phyloP scores from a whole-genome alignment of 805 yeast species.

The Kluyveromyces aestuarii region DNA sequence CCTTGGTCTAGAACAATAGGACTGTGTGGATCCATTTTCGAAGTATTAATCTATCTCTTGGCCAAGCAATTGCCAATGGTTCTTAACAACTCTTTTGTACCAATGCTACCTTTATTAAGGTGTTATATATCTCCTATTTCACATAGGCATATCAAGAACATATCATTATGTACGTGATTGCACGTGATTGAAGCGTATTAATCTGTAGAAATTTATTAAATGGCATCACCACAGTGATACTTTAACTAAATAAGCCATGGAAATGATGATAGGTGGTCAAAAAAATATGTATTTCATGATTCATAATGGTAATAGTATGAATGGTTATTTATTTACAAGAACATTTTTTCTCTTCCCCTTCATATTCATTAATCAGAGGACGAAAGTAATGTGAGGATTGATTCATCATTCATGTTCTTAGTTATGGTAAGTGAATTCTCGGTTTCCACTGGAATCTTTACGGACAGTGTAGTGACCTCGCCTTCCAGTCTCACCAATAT shows the following conservation, averaged over 20 bases:
- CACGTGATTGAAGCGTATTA: not conserved
- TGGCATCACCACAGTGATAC: no score
- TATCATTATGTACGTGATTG: not conserved
- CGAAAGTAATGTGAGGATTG: no score
- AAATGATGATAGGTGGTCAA: no score
- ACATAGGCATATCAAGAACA: not conserved
- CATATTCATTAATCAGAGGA: not conserved
- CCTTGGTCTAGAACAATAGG: slow-evolving; percentile 86
- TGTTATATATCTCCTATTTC: not conserved
- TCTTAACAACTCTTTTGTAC: not conserved
- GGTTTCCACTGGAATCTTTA: slow-evolving; percentile 12
- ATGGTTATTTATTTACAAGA: not conserved
- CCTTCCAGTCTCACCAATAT: slow-evolving; percentile 14
- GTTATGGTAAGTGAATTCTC: slow-evolving; percentile 15
- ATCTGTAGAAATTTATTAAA: no score
- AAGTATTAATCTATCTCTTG: not conserved
- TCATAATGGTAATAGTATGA: no score
- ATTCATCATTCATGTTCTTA: not conserved
- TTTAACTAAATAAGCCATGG: no score
- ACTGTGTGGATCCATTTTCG: slow-evolving; percentile 2
- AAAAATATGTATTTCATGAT: no score
- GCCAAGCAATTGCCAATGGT: not conserved
- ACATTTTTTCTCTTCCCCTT: not conserved
- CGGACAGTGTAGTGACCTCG: slow-evolving; percentile 10
- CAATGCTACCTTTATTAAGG: not conserved